These are phyloP conservation scores for Sclerotinia borealis DNA, from an alignment of 2,329 filamentous ascomycete species.

Conservation along the genomic window DNA sequence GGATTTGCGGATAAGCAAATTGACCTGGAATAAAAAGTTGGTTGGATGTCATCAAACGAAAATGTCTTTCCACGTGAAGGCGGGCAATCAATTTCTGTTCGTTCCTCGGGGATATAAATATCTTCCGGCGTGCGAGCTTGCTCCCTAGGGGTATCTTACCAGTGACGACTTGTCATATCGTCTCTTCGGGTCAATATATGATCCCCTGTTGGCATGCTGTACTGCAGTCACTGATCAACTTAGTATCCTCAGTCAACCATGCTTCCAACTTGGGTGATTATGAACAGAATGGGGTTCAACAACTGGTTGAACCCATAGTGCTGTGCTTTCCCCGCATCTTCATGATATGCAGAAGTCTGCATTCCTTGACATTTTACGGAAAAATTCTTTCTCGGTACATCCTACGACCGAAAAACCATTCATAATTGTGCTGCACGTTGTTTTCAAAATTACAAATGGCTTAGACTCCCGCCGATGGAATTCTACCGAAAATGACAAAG, in stretches of 20 bases:
- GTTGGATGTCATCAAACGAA: background rate
- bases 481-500: background rate
- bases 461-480: background rate
- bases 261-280: background rate
- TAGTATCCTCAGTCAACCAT: background rate
- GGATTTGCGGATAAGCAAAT: too few species aligned
- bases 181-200: background rate
- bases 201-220: background rate
- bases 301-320: conserved; percentile 6
- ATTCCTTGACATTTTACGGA: conserved; percentile 10
- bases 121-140: background rate
- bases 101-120: background rate
- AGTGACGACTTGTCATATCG: background rate
- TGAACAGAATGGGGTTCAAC: background rate
- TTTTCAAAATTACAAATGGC: background rate
- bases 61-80: background rate
- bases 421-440: background rate
- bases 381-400: conserved; percentile 13
- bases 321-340: conserved; percentile 8
- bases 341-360: conserved; percentile 6
- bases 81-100: background rate
- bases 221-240: background rate
- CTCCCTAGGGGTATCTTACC: background rate
- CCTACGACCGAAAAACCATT: background rate
- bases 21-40: too few species aligned